Percentiles rank a stretch among this genome's conserved stretches.
Evolutionary conservation across 129 eudicot genomes (phyloP).

Genomic region (Pittosporum tobira): DNA sequence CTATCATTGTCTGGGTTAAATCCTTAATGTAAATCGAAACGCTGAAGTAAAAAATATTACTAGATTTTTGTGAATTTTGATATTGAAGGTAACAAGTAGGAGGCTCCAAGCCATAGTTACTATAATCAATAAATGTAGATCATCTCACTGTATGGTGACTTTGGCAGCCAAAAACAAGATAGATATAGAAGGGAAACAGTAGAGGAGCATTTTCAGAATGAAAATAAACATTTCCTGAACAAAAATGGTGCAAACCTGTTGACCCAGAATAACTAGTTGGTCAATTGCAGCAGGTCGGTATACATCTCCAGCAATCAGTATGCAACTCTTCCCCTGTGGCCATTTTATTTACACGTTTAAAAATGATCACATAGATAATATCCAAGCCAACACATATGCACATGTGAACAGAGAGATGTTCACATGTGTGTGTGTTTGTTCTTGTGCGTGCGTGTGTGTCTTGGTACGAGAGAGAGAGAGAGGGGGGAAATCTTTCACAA

Average conservation of each 20-base stretch:
- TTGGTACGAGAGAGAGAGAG: neutral
- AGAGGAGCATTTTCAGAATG: neutral
- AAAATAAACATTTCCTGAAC: neutral
- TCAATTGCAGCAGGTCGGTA: slow-evolving; percentile 99
- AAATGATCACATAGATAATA: slow-evolving; percentile 3
- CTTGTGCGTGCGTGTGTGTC: neutral
- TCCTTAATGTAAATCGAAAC: neutral
- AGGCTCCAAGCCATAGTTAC: neutral
- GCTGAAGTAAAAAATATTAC: neutral
- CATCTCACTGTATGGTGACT: neutral
- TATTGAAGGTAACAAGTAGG: neutral
- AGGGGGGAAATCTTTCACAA: neutral
- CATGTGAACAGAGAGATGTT: neutral
- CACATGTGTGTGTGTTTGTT: neutral
- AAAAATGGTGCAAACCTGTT: slow-evolving; percentile 43
- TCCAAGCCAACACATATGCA: neutral
- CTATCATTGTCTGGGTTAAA: neutral
- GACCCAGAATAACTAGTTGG: slow-evolving; percentile 84
- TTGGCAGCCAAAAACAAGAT: slow-evolving; percentile 7
- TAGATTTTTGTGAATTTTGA: neutral
- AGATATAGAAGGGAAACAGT: slow-evolving; percentile 1
- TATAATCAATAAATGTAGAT: neutral
- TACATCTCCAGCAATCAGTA: slow-evolving; percentile 98
- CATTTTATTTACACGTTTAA: slow-evolving; percentile 11
- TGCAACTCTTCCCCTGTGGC: slow-evolving; percentile 89